phyloP scores from a whole-genome alignment of 768 basidiomycete genomes.

The Tylopilus cervinicoccineus region DNA sequence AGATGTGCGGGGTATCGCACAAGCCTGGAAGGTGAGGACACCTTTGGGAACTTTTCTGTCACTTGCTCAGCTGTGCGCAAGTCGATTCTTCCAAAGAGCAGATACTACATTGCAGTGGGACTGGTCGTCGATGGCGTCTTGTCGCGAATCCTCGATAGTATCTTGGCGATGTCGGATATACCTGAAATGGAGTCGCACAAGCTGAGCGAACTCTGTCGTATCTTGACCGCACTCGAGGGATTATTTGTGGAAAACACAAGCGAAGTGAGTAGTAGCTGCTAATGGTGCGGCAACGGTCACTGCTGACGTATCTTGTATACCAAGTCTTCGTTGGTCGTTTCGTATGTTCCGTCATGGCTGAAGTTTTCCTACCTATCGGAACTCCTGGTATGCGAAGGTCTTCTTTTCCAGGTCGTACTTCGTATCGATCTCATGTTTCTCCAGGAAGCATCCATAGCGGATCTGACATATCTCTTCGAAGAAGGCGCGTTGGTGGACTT shows the following conservation, averaged over 20 bases:
- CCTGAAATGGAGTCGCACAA: slow-evolving; percentile 83
- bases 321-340: slow-evolving; percentile 71
- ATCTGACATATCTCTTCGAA: slow-evolving; percentile 89
- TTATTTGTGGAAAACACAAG: slow-evolving; percentile 67
- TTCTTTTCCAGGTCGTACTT: not conserved
- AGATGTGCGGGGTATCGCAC: slow-evolving; percentile 58
- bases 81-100: slow-evolving; percentile 65
- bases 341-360: slow-evolving; percentile 89
- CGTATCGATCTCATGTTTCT: slow-evolving; percentile 4
- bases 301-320: not conserved
- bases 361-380: slow-evolving; percentile 95
- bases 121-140: slow-evolving; percentile 65
- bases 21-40: slow-evolving; percentile 67
- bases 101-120: slow-evolving; percentile 72
- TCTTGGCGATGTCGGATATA: slow-evolving; percentile 80
- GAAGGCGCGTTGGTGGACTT: slow-evolving; percentile 90
- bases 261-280: slow-evolving; percentile 41
- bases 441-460: slow-evolving; percentile 88
- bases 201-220: slow-evolving; percentile 77
- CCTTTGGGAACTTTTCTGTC: not conserved
- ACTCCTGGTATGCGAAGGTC: slow-evolving; percentile 60
- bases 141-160: slow-evolving; percentile 61
- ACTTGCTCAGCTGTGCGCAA: slow-evolving; percentile 26
- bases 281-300: not conserved
- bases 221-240: slow-evolving; percentile 75